These are phyloP conservation scores for Sporisorium scitamineum DNA, from an alignment of 1,284 basidiomycete species.

Conservation along the genomic window DNA sequence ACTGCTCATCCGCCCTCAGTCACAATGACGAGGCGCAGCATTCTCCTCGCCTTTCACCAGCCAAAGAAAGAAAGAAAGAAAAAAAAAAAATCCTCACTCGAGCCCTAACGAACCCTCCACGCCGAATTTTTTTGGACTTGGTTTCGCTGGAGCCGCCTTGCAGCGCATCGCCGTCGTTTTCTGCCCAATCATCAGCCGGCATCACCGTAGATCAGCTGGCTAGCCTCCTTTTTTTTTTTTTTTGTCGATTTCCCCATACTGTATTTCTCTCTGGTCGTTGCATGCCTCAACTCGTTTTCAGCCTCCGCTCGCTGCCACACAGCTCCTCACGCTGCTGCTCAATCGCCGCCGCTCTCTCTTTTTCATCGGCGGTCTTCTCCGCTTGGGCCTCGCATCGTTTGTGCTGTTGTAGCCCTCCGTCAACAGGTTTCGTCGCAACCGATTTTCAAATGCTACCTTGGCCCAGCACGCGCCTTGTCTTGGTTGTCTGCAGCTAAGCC, in stretches of 20 bases:
- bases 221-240: too few relatives aligned
- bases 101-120: neutral
- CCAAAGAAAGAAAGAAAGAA: neutral
- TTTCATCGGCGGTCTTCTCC: neutral
- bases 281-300: neutral
- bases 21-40: neutral
- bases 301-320: neutral
- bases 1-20: neutral
- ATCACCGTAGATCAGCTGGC: neutral
- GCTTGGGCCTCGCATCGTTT: neutral
- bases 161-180: neutral
- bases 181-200: neutral
- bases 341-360: neutral
- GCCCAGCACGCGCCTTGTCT: neutral
- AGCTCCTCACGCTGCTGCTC: neutral
- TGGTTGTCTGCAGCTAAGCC: neutral
- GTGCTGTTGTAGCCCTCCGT: too few relatives aligned
- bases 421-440: too few relatives aligned
- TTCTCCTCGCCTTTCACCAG: constrained; percentile 1
- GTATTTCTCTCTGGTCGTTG: neutral
- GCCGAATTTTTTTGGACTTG: neutral
- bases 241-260: constrained; percentile 4
- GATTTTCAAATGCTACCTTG: too few relatives aligned
- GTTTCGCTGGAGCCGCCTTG: neutral
- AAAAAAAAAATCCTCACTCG: neutral